Evolutionary conservation across 192 early-diverging fungal species (phyloP).

Genomic region (Backusella mclennaniae): DNA sequence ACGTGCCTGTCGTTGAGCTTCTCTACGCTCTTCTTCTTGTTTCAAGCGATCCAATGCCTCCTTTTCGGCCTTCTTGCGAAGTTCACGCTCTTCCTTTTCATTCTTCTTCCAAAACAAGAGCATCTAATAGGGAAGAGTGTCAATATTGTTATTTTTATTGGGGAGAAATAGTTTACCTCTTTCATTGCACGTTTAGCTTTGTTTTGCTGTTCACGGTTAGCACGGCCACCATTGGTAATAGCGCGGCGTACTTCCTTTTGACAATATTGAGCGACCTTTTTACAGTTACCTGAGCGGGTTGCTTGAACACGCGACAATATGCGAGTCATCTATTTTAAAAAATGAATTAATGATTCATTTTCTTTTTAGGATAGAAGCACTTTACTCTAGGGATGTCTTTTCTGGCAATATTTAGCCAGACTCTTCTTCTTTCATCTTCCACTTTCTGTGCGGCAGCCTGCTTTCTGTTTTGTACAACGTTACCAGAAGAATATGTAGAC

Average conservation of each 20-base stretch:
- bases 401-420: constrained; percentile 27
- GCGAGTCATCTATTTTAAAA: constrained; percentile 36
- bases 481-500: not conserved
- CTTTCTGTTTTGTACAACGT: not conserved
- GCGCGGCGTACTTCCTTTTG: constrained; percentile 71
- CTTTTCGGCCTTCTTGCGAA: constrained; percentile 84
- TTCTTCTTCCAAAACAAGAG: constrained; percentile 90
- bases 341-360: not conserved
- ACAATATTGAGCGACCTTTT: constrained; percentile 68
- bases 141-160: constrained; percentile 20
- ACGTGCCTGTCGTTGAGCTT: constrained; percentile 77
- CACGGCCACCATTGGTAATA: constrained; percentile 46
- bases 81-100: constrained; percentile 87
- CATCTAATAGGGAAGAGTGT: constrained; percentile 44
- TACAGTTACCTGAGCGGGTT: constrained; percentile 57
- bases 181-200: constrained; percentile 66
- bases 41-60: constrained; percentile 78
- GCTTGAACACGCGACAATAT: constrained; percentile 46
- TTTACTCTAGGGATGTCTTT: constrained; percentile 5
- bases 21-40: constrained; percentile 81
- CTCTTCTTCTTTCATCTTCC: constrained; percentile 24
- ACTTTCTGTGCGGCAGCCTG: constrained; percentile 6
- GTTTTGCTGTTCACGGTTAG: constrained; percentile 60
- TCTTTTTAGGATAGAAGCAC: not conserved
- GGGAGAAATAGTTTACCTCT: constrained; percentile 19